Evolutionary conservation across 2,329 filamentous ascomycete genomes (phyloP).

Genomic region (Plectosphaerella cucumerina): DNA sequence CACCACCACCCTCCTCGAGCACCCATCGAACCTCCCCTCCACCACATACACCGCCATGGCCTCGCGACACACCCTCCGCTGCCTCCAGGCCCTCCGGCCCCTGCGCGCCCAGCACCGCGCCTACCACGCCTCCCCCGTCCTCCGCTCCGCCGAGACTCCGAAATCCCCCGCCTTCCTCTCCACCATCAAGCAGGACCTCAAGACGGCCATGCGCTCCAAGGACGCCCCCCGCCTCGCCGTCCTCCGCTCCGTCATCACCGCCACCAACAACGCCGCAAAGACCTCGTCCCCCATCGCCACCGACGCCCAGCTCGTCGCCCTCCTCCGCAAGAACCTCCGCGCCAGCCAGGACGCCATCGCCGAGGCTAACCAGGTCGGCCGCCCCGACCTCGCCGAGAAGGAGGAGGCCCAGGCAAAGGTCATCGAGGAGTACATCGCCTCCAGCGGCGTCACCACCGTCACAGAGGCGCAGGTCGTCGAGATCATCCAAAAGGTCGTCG

Average conservation of each 20-base stretch:
- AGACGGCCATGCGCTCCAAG: conserved; percentile 62
- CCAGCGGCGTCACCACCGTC: conserved; percentile 55
- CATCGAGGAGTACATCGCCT: conserved; percentile 59
- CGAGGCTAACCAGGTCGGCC: conserved; percentile 60
- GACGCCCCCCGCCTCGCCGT: conserved; percentile 62
- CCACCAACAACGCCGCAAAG: conserved; percentile 73
- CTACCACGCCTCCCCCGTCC: conserved; percentile 8
- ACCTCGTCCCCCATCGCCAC: conserved; percentile 64
- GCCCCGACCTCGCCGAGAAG: conserved; percentile 66
- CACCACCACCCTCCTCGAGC: no score
- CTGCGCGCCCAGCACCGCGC: conserved; percentile 9
- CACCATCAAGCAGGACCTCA: conserved; percentile 57
- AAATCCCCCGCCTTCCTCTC: conserved; percentile 41
- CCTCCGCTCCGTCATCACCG: conserved; percentile 63
- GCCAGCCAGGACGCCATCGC: conserved; percentile 53
- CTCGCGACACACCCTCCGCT: conserved; percentile 16
- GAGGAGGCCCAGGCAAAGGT: conserved; percentile 63
- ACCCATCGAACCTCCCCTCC: no score
- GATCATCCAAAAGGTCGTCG: conserved; percentile 48
- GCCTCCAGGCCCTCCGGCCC: conserved; percentile 17
- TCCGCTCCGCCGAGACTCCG: conserved; percentile 21
- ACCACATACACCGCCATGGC: conserved; percentile 15
- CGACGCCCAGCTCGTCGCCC: conserved; percentile 63
- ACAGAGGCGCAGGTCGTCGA: conserved; percentile 53
- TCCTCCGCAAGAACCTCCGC: conserved; percentile 62